Evolutionary conservation across 805 yeast genomes (phyloP), one percentile per base, ranked within the genome.

Genomic region (Candida fluviatilis): DNA sequence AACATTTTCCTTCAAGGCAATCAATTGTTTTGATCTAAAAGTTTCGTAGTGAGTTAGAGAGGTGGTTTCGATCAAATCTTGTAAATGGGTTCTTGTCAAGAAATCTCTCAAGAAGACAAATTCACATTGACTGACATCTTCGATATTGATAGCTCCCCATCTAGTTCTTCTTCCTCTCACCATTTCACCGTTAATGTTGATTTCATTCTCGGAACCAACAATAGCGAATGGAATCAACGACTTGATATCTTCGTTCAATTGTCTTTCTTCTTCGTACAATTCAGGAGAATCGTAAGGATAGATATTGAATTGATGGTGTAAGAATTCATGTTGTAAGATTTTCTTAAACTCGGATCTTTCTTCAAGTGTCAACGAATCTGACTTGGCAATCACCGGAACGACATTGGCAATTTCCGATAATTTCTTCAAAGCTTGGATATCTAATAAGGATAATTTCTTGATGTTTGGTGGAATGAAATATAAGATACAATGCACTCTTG

Each of bases 41-140:
- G 80, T 73, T 70, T 93, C 99, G 64, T 93, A 93, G 62, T 93
- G 98, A 38, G 80, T 75, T 49, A 78, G 71, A 1, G 95, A 71
- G 3, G 99, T 93, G 10, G 95, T 80, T 63, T 93, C 99, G 53
- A 93, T 90, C 60, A 93, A 79, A 60, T 91, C 98, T 62, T 89
- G 97, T 55, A 93, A 73, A 62, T 93, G 97, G 6, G 98, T 88
- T 69, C 96, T 81, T 33, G 96, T 88, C 55, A 93, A 76, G 62
- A 93, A 93, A 61, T 88, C 95, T 66, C 97, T 80, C 57, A 93
- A 78, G 52, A 87, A 89, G 27, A 88, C 87, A 71, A 93, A 93
- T 68, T 93, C 99, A 66, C 96, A 89, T 66, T 93, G 98, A 39
- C 83, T 78, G 38, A 87, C 89, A 66, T 93, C 96, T 66, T 90